Base-by-base conservation (phyloP, 106 monocot genomes). In the Dendrobium nobile region DNA sequence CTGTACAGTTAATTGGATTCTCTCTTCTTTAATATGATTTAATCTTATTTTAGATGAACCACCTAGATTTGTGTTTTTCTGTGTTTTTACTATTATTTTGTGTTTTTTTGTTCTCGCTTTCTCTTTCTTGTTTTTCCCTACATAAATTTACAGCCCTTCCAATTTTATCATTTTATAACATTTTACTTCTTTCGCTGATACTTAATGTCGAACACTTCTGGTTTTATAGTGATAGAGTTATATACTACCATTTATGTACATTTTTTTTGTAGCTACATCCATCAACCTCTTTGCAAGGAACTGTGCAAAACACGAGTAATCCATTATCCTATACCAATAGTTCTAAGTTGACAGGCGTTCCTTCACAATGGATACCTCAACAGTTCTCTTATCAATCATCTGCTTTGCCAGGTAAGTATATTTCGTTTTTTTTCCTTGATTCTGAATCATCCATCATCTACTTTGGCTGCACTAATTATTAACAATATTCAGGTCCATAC, bases 311-410 rank as follows among this genome's bases (percentile, higher is more conserved):
- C 68, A 61, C 10, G 51, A 51, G 59, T 22, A 31, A 70, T 70
- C 33, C 68, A 4, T 70, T 70, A 70, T 33, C 67, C 31, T 67
- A 27, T 7, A 5, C 68, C 27, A 70, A 33, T 31, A 70, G 68
- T 70, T 70, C 68, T 33, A 70, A 33, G 20, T 1, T 70, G 13
- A 2, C 31, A 70, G 33, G 4, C 11, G 68, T 31, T 70, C 68
- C 68, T 70, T 33, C 68, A 33, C 68, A 70, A 70, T 70, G 68
- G 68, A 13, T 13, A 15, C 33, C 68, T 11, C 68, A 70, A 70
- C 68, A 70, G 68, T 70, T 70, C 68, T 33, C 68, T 31, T 28
- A 70, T 70, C 33, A 31, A 70, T 33, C 9, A 70, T 70, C 68
- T 33, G 31, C 68, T 2, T 70, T 15, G 5, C 31, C 31, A 70